Percentiles rank a stretch among this genome's conserved stretches.
phyloP scores from a whole-genome alignment of 805 yeast species.

The Schwanniomyces occidentalis region DNA sequence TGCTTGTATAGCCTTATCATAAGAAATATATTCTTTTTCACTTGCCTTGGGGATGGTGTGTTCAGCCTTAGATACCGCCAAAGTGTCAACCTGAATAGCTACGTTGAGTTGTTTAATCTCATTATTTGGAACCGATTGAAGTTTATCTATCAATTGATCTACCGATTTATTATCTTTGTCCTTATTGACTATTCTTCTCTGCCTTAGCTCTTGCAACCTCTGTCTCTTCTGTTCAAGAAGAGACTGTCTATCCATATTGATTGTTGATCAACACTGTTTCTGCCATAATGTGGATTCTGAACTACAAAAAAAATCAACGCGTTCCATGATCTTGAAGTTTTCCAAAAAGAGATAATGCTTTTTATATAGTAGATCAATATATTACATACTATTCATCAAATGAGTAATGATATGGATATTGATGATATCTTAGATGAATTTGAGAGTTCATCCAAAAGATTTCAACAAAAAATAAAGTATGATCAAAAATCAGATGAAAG shows the following conservation, averaged over 20 bases:
- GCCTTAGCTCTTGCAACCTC: constrained; percentile 28
- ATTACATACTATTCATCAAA: too few species aligned
- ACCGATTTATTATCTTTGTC: constrained; percentile 32
- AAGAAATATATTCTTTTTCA: constrained; percentile 13
- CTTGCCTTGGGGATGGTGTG: neutral
- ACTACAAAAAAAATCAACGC: too few species aligned
- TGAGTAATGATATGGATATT: constrained; percentile 42
- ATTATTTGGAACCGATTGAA: constrained; percentile 6
- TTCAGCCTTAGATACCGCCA: neutral
- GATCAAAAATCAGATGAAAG: constrained; percentile 9
- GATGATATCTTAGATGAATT: constrained; percentile 72
- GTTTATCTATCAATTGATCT: constrained; percentile 16
- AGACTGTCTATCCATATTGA: constrained; percentile 37
- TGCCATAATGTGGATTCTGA: too few species aligned
- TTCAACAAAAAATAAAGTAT: constrained; percentile 17
- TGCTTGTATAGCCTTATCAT: constrained; percentile 25
- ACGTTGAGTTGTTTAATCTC: constrained; percentile 17
- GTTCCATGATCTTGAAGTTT: too few species aligned
- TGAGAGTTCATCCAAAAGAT: constrained; percentile 32
- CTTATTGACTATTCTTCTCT: constrained; percentile 12
- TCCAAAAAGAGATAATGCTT: too few species aligned
- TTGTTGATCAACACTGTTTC: too few species aligned
- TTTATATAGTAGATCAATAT: too few species aligned
- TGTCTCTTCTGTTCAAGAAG: constrained; percentile 41
- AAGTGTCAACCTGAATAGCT: constrained; percentile 29